These are phyloP conservation scores for Lasiosphaeris hirsuta DNA, from an alignment of 495 filamentous ascomycete genomes.

Conservation along the genomic window DNA sequence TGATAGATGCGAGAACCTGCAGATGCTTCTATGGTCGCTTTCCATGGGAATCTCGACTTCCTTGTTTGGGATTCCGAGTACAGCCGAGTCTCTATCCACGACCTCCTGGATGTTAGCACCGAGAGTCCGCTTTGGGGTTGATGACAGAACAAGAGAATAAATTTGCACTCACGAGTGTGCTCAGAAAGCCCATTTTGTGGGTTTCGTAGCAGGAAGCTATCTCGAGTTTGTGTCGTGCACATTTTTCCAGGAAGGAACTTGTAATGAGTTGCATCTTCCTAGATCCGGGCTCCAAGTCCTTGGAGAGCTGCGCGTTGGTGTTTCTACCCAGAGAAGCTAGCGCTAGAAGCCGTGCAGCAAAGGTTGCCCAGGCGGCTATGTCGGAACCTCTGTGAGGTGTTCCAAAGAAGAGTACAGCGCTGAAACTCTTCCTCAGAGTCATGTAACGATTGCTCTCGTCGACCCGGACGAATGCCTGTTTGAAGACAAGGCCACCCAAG, in stretches of 20 bases:
- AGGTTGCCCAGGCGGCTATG: not conserved
- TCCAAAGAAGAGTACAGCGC: no score
- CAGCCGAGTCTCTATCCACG: not conserved
- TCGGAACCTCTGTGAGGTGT: not conserved
- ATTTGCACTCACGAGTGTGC: not conserved
- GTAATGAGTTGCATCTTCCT: not conserved
- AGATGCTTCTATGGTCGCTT: not conserved
- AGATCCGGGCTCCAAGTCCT: not conserved
- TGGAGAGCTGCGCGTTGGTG: not conserved
- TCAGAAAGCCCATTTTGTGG: not conserved
- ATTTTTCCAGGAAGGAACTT: not conserved
- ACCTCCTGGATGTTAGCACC: not conserved
- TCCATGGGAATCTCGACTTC: not conserved
- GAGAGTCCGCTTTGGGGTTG: not conserved
- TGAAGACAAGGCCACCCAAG: not conserved
- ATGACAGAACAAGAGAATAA: not conserved
- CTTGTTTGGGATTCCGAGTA: not conserved
- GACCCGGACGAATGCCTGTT: not conserved
- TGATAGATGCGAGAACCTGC: not conserved
- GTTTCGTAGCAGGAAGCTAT: not conserved
- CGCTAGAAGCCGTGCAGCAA: not conserved
- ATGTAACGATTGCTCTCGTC: no score
- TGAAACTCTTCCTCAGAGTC: no score
- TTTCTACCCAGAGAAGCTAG: not conserved
- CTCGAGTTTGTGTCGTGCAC: not conserved